Conservation (phyloP, 208 protist genomes). For the Leishmania tropica region DNA sequence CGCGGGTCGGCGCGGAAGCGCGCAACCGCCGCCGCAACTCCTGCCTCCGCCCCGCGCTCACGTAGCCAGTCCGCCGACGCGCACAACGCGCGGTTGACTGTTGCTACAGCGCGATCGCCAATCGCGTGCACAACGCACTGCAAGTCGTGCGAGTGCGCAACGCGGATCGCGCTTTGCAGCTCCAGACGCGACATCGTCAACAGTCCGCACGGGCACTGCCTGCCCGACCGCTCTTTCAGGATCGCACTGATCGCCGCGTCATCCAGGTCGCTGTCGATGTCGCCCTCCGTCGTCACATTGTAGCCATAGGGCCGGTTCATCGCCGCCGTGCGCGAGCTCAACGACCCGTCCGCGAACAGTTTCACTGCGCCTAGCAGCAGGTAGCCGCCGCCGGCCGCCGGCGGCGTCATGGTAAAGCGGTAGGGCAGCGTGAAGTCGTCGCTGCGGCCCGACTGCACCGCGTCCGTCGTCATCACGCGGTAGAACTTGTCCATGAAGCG, state of each 20-base stretch:
- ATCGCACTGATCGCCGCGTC: slow-evolving; percentile 32
- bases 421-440: slow-evolving; percentile 45
- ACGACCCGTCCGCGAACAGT: slow-evolving; percentile 62
- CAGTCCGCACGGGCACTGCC: slow-evolving; percentile 46
- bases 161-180: slow-evolving; percentile 31
- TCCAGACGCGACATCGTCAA: slow-evolving; percentile 38
- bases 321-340: slow-evolving; percentile 62
- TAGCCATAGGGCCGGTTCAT: slow-evolving; percentile 56
- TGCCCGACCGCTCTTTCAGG: slow-evolving; percentile 11
- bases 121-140: slow-evolving; percentile 71
- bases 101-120: slow-evolving; percentile 56
- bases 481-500: slow-evolving; percentile 39
- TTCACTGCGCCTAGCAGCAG: slow-evolving; percentile 63
- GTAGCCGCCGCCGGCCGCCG: slow-evolving; percentile 36
- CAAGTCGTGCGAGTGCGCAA: slow-evolving; percentile 33
- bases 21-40: slow-evolving; percentile 10
- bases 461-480: slow-evolving; percentile 24
- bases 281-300: slow-evolving; percentile 42
- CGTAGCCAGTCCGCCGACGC: slow-evolving; percentile 32
- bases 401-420: slow-evolving; percentile 45
- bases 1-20: slow-evolving; percentile 42
- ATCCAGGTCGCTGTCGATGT: slow-evolving; percentile 54
- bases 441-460: slow-evolving; percentile 3
- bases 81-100: slow-evolving; percentile 49
- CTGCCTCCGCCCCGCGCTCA: background rate